Conservation (phyloP, 2,329 filamentous ascomycete species). For the Diaporthe longicolla region DNA sequence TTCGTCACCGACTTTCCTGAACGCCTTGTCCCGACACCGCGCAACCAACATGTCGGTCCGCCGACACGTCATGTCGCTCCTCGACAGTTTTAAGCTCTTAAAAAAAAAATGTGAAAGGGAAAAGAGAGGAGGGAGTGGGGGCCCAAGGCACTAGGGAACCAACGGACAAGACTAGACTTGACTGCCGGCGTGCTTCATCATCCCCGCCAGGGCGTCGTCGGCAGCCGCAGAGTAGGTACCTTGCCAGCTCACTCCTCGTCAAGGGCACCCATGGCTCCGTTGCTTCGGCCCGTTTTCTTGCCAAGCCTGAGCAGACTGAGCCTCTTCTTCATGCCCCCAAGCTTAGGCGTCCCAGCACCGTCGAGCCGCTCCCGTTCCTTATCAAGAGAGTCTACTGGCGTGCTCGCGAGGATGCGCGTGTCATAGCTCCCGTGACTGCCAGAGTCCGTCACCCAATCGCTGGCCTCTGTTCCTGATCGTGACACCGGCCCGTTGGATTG, state of each 20-base stretch:
- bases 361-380: constrained; percentile 47
- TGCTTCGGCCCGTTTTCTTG: constrained; percentile 74
- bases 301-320: constrained; percentile 84
- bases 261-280: constrained; percentile 66
- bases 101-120: neutral
- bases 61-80: neutral
- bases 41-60: neutral
- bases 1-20: constrained; percentile 21
- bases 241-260: constrained; percentile 64
- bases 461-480: constrained; percentile 42
- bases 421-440: constrained; percentile 48
- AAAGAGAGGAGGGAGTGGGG: neutral
- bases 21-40: constrained; percentile 10
- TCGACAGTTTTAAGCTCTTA: neutral
- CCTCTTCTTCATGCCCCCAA: constrained; percentile 80
- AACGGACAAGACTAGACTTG: neutral
- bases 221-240: neutral
- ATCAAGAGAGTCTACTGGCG: constrained; percentile 40
- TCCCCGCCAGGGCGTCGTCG: neutral
- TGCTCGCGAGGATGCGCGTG: constrained; percentile 28
- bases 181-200: neutral
- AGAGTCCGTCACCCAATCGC: constrained; percentile 52
- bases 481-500: constrained; percentile 23
- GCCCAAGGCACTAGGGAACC: neutral
- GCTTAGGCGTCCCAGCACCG: constrained; percentile 57